Evolutionary conservation across 345 rosid genomes (phyloP), one percentile per base, ranked within the genome.

Genomic region (Ricinus communis): DNA sequence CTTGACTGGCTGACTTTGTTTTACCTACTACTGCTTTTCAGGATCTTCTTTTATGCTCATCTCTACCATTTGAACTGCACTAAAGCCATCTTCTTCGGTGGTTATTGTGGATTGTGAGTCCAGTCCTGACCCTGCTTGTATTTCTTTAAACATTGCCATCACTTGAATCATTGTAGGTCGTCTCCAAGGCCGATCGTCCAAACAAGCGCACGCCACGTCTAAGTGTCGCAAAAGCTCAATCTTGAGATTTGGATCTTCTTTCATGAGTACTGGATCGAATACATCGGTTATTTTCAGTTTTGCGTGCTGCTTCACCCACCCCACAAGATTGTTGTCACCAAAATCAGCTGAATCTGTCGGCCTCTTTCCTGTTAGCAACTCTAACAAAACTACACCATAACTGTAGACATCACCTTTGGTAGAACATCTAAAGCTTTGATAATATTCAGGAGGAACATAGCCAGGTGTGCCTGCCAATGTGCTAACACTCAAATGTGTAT

Each of bases 391-490:
- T 9, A 95, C 99, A 2, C 98, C 99, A 13, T 85, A 95, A 74
- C 99, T 95, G 71, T 95, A 95, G 25, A 95, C 99, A 62, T 95
- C 99, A 8, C 99, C 99, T 80, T 72, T 88, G 0, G 92, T 88
- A n/a, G 97, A 85, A 74, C 97, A 90, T 72, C 87, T 82, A 75
- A 90, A 95, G 81, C 97, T 89, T 69, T 95, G 99, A 80, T 90
- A 95, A 76, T 95, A 92, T 27, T 95, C 99, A 0, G 99, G 99
- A 66, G 99, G 99, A 18, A 95, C 99, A 54, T 95, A 95, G 19
- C 99, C 99, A 0, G 99, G 99, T 1, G 99, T 95, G 65, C 99
- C 99, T 0, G 98, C 98, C 61, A 95, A 77, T n/a, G 99, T 93
- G 82, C 98, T 92, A 51, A 95, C 99, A 38, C 98, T 92, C 80